These are phyloP conservation scores for Murraya koenigii DNA, from an alignment of 345 rosid genomes.

Conservation along the genomic window DNA sequence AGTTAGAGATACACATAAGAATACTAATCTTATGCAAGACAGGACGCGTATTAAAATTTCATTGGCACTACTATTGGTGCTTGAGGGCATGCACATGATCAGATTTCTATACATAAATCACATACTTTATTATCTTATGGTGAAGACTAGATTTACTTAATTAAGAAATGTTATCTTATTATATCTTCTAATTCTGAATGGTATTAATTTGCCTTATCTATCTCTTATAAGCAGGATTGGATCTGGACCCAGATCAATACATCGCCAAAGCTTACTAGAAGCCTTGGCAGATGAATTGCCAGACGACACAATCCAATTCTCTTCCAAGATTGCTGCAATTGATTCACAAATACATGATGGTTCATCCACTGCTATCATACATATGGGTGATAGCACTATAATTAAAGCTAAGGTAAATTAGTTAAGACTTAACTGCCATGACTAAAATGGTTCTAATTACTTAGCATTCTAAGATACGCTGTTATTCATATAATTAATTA, in stretches of 20 bases:
- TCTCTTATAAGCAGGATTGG: background rate
- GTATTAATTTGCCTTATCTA: too few relatives aligned
- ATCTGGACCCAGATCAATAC: constrained; percentile 21
- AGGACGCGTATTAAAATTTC: too few relatives aligned
- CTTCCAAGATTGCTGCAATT: constrained; percentile 25
- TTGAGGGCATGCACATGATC: too few relatives aligned
- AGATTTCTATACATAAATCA: too few relatives aligned
- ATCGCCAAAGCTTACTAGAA: constrained; percentile 30
- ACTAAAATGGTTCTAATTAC: too few relatives aligned
- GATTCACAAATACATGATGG: constrained; percentile 15
- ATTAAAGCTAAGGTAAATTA: constrained; percentile 36
- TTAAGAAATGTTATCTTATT: too few relatives aligned
- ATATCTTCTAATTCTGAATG: background rate
- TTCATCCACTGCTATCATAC: constrained; percentile 14
- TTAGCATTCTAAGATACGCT: background rate
- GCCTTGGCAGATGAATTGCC: constrained; percentile 41
- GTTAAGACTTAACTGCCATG: background rate
- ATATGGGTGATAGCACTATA: constrained; percentile 31
- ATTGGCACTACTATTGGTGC: too few relatives aligned
- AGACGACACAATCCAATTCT: constrained; percentile 26
- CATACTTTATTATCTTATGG: too few relatives aligned
- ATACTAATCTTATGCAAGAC: too few relatives aligned
- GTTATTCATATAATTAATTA: background rate
- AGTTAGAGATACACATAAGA: too few relatives aligned
- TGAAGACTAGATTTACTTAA: too few relatives aligned